These are phyloP conservation scores for Cryptococcus neoformans DNA, from an alignment of 1,284 basidiomycete species.

Conservation along the genomic window DNA sequence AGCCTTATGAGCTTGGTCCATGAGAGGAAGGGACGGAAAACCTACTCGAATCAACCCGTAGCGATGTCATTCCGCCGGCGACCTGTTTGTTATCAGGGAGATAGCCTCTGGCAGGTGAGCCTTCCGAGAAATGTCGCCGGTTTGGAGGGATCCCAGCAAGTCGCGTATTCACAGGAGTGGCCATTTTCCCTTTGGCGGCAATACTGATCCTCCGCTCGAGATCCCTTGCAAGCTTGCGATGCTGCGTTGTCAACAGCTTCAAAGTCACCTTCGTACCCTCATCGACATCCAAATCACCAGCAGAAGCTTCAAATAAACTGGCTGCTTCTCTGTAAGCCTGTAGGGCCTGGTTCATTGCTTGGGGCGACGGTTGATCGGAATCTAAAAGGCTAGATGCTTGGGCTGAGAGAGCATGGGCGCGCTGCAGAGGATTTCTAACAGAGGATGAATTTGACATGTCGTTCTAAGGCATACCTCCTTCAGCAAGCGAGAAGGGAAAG, in stretches of 20 bases:
- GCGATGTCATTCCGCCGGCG: too few species aligned
- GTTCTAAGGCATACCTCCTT: too few species aligned
- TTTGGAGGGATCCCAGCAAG: too few species aligned
- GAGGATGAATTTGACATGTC: background rate
- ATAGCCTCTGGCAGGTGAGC: too few species aligned
- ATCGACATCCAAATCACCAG: background rate
- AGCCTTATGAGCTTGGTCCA: too few species aligned
- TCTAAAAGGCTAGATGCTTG: constrained; percentile 31
- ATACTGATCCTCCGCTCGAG: constrained; percentile 36
- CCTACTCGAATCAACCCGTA: too few species aligned
- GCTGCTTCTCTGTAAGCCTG: constrained; percentile 36
- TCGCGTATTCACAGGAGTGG: background rate
- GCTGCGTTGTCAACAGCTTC: constrained; percentile 39
- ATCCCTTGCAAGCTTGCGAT: constrained; percentile 43
- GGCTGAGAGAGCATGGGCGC: constrained; percentile 43
- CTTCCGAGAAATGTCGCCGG: too few species aligned
- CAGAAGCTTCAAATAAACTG: constrained; percentile 32
- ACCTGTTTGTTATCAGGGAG: too few species aligned
- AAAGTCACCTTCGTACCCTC: constrained; percentile 30
- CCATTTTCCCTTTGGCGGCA: background rate
- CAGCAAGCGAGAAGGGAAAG: too few species aligned
- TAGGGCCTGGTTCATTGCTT: constrained; percentile 27
- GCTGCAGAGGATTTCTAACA: constrained; percentile 15
- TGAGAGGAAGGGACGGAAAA: too few species aligned
- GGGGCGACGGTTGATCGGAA: constrained; percentile 11